Base-by-base conservation (phyloP, 805 yeast species). In the Nakazawaea peltata region DNA sequence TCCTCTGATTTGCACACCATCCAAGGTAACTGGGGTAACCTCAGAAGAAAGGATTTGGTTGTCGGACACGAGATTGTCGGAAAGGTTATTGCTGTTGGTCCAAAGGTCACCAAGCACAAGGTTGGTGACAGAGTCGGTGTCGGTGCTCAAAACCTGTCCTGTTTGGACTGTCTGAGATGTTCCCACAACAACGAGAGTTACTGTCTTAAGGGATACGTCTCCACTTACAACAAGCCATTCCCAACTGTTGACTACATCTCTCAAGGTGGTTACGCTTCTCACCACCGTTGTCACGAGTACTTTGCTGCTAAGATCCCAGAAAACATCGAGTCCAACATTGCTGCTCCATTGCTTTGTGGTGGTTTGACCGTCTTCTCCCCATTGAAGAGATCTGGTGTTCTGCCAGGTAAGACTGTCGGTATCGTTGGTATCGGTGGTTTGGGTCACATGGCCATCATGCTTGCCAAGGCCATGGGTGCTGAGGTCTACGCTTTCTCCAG, bases 381-480 rank as follows among this genome's bases (percentile, higher is more conserved):
- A 17, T 52, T 71, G 43, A 35, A 49, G 7, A 47, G 47, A 4
- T 44, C 52, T n/a, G 67, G 65, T 25, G 63, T 59, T 46, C 72
- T 68, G 37, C 64, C 67, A 32, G 74, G 74, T 34, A 62, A 61
- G 41, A 63, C 57, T 34, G 72, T 72, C 32, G 79, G 75, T 44
- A 59, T 74, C 41, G 56, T 71, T 33, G 77, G 77, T 41, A 65
- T 71, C 43, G 77, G 77, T 48, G 77, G 77, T 29, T 59, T 71
- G 44, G 77, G 77, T 21, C 76, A 70, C 51, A 61, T 70, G 66
- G 76, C 74, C 28, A 53, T 71, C 36, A 61, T 67, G 48, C 67
- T 74, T 40, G 76, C 79, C 26, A 67, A 70, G 43, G 79, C 79
- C 5, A 50, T 75, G 49, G 81, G 80, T 35, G 77, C 78, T 21